These are phyloP conservation scores for Grosmannia huntii DNA, from an alignment of 2,329 filamentous ascomycete species.

Conservation along the genomic window DNA sequence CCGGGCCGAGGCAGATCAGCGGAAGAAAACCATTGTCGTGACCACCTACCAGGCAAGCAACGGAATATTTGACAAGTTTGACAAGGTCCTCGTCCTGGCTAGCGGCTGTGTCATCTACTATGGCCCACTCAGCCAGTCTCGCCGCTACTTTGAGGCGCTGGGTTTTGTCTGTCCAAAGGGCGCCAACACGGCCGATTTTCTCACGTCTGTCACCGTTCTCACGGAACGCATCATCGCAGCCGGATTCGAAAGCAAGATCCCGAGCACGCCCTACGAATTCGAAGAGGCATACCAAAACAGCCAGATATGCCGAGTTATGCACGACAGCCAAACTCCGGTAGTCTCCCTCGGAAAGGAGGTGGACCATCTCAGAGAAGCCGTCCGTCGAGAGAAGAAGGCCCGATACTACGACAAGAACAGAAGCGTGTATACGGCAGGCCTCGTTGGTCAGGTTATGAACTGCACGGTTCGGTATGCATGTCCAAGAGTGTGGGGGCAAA, in stretches of 20 bases:
- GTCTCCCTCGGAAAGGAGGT: slow-evolving; percentile 24
- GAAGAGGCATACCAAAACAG: slow-evolving; percentile 40
- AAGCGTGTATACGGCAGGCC: slow-evolving; percentile 56
- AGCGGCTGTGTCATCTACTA: slow-evolving; percentile 8
- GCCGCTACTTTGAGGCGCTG: slow-evolving; percentile 51
- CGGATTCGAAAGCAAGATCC: slow-evolving; percentile 37
- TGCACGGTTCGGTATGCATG: slow-evolving; percentile 42
- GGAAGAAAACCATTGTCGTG: slow-evolving; percentile 44
- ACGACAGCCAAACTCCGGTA: slow-evolving; percentile 36
- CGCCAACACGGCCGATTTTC: slow-evolving; percentile 63
- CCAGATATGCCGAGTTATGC: slow-evolving; percentile 27
- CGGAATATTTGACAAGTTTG: slow-evolving; percentile 31
- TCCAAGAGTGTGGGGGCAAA: too few species aligned
- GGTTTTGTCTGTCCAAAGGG: slow-evolving; percentile 47
- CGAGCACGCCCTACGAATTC: slow-evolving; percentile 50
- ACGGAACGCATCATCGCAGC: slow-evolving; percentile 17
- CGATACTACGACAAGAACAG: slow-evolving; percentile 1
- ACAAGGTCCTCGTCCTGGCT: slow-evolving; percentile 12
- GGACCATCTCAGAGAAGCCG: slow-evolving; percentile 2
- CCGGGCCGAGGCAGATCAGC: slow-evolving; percentile 53
- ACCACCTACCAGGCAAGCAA: slow-evolving; percentile 57
- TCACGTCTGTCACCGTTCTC: slow-evolving; percentile 44
- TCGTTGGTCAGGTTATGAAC: slow-evolving; percentile 55
- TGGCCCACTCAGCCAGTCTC: slow-evolving; percentile 33
- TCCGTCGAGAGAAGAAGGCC: slow-evolving; percentile 5